These are phyloP conservation scores for Talaromyces sp. DNA, from an alignment of 2,329 filamentous ascomycete species.

Conservation along the genomic window DNA sequence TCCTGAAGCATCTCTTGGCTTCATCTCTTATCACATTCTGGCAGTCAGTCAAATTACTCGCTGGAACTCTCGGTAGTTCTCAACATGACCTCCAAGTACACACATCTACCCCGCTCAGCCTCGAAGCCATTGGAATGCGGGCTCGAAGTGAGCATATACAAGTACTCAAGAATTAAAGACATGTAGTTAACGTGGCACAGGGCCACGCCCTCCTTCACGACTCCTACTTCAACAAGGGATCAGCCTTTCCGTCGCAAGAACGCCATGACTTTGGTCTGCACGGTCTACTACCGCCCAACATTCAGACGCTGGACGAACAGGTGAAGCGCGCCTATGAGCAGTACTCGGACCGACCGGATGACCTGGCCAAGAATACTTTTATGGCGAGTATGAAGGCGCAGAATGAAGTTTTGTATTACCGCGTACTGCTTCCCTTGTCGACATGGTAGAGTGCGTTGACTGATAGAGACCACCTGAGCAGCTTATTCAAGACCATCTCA, in stretches of 20 bases:
- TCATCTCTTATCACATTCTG: too few species aligned
- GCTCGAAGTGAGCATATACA: constrained; percentile 23
- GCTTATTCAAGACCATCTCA: constrained; percentile 72
- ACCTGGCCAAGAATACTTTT: constrained; percentile 82
- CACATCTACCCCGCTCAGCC: constrained; percentile 31
- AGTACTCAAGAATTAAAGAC: neutral
- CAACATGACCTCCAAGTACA: constrained; percentile 26
- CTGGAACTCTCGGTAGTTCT: neutral
- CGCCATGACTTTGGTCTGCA: constrained; percentile 66
- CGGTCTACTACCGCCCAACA: constrained; percentile 67
- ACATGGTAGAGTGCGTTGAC: neutral
- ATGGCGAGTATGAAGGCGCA: constrained; percentile 81
- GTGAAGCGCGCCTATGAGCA: constrained; percentile 75
- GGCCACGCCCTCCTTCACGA: constrained; percentile 60
- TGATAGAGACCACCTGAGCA: constrained; percentile 30
- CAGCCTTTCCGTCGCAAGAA: constrained; percentile 69
- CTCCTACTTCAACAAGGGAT: constrained; percentile 75
- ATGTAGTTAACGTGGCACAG: constrained; percentile 9
- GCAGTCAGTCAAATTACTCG: neutral
- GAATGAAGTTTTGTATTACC: constrained; percentile 79
- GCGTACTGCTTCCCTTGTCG: constrained; percentile 42
- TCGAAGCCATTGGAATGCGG: constrained; percentile 31
- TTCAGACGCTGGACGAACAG: constrained; percentile 75
- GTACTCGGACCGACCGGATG: constrained; percentile 60
- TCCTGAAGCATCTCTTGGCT: neutral